A percentile compares a stretch with the other conserved stretches of the same genome.
phyloP scores from a whole-genome alignment of 2,329 filamentous ascomycete species.

The Hortaea sp. region DNA sequence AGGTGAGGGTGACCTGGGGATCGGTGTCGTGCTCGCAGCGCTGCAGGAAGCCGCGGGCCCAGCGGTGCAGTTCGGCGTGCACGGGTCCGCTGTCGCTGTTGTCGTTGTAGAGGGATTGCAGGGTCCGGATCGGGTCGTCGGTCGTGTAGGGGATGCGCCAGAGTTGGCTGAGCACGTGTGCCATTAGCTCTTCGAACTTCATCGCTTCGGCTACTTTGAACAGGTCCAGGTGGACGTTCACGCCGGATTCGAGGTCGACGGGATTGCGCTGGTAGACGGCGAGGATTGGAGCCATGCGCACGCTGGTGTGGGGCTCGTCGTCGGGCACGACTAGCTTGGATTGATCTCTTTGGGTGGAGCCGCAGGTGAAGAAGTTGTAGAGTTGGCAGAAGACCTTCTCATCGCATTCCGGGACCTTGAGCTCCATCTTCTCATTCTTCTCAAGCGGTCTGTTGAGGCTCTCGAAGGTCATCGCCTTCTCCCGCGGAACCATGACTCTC shows the following conservation, averaged over 20 bases:
- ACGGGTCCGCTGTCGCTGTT: conserved; percentile 7
- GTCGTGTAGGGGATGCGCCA: conserved; percentile 20
- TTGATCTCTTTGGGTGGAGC: background rate
- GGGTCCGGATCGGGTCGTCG: conserved; percentile 27
- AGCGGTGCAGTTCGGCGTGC: conserved; percentile 17
- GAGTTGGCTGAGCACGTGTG: conserved; percentile 25
- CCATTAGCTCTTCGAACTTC: conserved; percentile 28
- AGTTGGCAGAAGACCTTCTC: conserved; percentile 25
- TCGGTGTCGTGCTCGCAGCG: background rate
- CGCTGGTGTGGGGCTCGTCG: background rate
- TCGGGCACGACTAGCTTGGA: background rate
- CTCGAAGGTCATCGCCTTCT: conserved; percentile 20
- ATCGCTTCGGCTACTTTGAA: conserved; percentile 26
- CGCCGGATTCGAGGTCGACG: conserved; percentile 4
- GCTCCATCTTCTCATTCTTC: conserved; percentile 20
- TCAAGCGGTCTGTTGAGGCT: conserved; percentile 24
- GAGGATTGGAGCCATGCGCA: background rate
- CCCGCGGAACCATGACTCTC: conserved; percentile 22
- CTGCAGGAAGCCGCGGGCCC: conserved; percentile 15
- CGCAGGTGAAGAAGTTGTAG: conserved; percentile 22
- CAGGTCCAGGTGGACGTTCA: conserved; percentile 17
- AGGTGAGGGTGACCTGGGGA: background rate
- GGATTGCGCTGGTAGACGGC: background rate
- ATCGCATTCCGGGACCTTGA: conserved; percentile 23
- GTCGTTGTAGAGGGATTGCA: conserved; percentile 27